Percentiles rank a stretch among this genome's conserved stretches.
Evolutionary conservation across 305 asterid genomes (phyloP).

Genomic region (Plantago coronopus): DNA sequence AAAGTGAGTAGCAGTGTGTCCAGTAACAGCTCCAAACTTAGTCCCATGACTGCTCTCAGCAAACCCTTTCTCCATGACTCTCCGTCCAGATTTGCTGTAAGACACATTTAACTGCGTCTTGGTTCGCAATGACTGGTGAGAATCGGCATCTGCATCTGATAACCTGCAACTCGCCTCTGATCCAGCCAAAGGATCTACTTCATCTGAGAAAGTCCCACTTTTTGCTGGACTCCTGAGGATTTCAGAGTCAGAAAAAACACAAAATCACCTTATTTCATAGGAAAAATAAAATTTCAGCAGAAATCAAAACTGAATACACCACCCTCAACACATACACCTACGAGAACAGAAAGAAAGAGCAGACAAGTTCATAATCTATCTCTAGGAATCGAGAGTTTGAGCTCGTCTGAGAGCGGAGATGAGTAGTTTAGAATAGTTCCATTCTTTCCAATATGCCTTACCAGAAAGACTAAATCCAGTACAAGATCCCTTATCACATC

Average conservation of each 20-base stretch:
- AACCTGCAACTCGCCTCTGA: conserved; percentile 42
- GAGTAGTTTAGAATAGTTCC: not conserved
- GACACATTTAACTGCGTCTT: conserved; percentile 41
- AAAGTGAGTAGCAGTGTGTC: conserved; percentile 34
- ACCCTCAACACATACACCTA: not conserved
- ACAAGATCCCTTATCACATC: conserved; percentile 17
- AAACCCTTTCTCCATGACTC: conserved; percentile 33
- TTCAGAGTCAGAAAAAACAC: conserved; percentile 22
- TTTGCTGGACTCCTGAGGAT: conserved; percentile 68
- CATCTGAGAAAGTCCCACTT: conserved; percentile 58
- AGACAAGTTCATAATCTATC: not conserved
- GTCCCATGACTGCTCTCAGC: conserved; percentile 35
- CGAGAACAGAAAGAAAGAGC: not conserved
- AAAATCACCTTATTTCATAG: conserved; percentile 3
- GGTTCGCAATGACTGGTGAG: conserved; percentile 30
- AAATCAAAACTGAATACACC: not conserved
- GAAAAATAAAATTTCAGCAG: not conserved
- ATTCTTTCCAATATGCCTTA: not conserved
- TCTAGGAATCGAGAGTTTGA: not conserved
- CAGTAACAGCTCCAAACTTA: conserved; percentile 44
- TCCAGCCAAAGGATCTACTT: conserved; percentile 61
- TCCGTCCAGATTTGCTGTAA: conserved; percentile 37
- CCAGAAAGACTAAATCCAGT: conserved; percentile 9
- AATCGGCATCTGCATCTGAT: conserved; percentile 44
- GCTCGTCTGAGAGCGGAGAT: not conserved